Evolutionary conservation across 257 asterid genomes (phyloP).

Genomic region (Plantago major): DNA sequence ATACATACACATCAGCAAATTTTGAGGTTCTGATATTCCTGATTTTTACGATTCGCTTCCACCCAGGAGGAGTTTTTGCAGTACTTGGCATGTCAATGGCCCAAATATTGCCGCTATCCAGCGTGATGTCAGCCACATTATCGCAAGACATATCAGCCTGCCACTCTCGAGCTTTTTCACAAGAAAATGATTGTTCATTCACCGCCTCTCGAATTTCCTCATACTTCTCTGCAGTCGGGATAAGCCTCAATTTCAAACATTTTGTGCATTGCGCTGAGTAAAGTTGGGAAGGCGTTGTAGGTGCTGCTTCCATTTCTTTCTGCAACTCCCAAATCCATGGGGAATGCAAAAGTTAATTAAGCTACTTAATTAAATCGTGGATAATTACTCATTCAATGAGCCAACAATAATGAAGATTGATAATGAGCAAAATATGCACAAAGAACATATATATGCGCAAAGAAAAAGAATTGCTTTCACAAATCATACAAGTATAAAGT

Average conservation of each 20-base stretch:
- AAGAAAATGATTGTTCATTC: conserved; percentile 36
- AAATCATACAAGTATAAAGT: no score
- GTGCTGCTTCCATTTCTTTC: no score
- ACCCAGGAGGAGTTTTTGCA: conserved; percentile 35
- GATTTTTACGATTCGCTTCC: conserved; percentile 38
- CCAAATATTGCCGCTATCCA: conserved; percentile 31
- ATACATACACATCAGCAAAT: conserved; percentile 43
- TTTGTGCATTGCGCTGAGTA: conserved; percentile 40
- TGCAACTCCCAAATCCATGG: no score
- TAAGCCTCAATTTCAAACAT: conserved; percentile 59
- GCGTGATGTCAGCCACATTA: conserved; percentile 28
- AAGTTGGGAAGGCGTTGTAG: background rate
- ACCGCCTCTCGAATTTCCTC: conserved; percentile 44
- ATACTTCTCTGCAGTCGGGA: conserved; percentile 37
- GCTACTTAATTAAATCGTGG: no score
- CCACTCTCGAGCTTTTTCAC: conserved; percentile 70
- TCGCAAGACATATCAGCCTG: conserved; percentile 51
- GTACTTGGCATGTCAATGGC: conserved; percentile 43
- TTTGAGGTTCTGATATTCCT: conserved; percentile 39
- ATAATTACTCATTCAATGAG: no score
- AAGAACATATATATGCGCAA: no score
- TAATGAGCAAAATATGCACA: no score
- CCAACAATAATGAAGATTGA: no score
- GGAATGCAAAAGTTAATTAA: no score
- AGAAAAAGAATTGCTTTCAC: no score